phyloP scores from a whole-genome alignment of 805 yeast species.

The Candida maris region DNA sequence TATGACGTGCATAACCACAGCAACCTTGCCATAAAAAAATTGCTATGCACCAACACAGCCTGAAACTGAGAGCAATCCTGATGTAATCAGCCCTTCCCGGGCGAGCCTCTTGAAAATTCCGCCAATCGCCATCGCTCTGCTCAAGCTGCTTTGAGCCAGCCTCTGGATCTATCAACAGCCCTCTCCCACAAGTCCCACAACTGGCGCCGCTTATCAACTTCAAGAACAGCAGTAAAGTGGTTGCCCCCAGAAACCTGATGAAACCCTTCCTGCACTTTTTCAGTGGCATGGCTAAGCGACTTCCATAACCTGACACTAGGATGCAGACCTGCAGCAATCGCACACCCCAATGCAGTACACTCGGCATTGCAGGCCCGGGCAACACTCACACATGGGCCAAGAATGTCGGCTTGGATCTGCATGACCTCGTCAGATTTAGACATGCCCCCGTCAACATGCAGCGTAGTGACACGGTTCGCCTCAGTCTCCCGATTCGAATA shows the following conservation, averaged over 20 bases:
- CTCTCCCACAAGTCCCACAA: constrained; percentile 78
- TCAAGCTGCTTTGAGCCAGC: constrained; percentile 83
- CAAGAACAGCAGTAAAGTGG: constrained; percentile 35
- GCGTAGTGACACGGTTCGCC: constrained; percentile 37
- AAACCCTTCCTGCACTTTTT: constrained; percentile 34
- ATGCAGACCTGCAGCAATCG: constrained; percentile 87
- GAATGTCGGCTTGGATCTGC: constrained; percentile 89
- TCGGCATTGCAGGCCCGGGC: constrained; percentile 79
- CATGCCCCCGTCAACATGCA: constrained; percentile 95
- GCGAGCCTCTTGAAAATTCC: no score
- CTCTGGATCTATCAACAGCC: constrained; percentile 76
- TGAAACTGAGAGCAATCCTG: no score
- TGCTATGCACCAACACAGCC: no score
- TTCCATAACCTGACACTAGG: constrained; percentile 67
- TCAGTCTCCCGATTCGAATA: constrained; percentile 36
- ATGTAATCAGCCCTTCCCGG: no score
- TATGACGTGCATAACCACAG: no score
- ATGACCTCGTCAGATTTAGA: constrained; percentile 85
- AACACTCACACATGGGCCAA: constrained; percentile 83
- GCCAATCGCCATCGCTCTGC: no score
- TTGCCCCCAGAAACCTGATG: constrained; percentile 11
- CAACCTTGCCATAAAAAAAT: no score
- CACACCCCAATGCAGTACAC: constrained; percentile 95
- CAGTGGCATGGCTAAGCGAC: constrained; percentile 63
- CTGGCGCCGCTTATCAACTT: constrained; percentile 55